Evolutionary conservation across 768 basidiomycete species (phyloP).

Genomic region (Rhizopogon sp.): DNA sequence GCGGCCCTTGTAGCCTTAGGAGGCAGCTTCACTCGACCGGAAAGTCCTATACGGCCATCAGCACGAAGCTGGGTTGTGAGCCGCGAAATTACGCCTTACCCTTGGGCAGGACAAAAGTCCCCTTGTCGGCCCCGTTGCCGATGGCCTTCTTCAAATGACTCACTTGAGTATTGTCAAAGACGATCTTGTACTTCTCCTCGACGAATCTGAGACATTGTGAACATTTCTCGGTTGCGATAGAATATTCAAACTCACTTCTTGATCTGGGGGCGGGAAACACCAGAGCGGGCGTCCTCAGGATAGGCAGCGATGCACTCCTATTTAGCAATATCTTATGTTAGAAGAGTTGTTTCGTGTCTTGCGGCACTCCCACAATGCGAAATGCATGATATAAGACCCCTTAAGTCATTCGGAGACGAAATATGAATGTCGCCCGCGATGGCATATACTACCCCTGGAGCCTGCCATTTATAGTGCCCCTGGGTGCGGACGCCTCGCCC

Average conservation of each 20-base stretch:
- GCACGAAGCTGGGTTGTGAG: neutral
- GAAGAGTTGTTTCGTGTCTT: neutral
- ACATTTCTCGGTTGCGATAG: constrained; percentile 12
- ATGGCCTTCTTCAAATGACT: constrained; percentile 81
- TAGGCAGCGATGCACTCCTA: constrained; percentile 80
- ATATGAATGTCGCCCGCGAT: neutral
- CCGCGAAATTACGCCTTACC: constrained; percentile 38
- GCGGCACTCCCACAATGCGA: neutral
- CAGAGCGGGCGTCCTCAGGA: constrained; percentile 72
- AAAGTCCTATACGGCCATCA: constrained; percentile 27
- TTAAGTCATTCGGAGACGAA: neutral
- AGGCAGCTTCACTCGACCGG: constrained; percentile 63
- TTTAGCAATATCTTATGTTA: constrained; percentile 4
- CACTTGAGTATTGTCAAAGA: constrained; percentile 73
- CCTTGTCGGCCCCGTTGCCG: constrained; percentile 74
- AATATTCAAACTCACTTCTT: constrained; percentile 66
- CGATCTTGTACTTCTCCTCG: constrained; percentile 76
- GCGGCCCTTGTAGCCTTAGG: constrained; percentile 48
- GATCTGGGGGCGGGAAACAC: constrained; percentile 87
- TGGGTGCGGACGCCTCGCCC: neutral
- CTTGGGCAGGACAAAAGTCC: constrained; percentile 83
- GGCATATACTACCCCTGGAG: constrained; percentile 27
- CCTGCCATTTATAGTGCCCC: constrained; percentile 36
- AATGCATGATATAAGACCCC: neutral
- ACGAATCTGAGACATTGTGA: constrained; percentile 53